A percentile compares a stretch with the other conserved stretches of the same genome.
phyloP scores from a whole-genome alignment of 1,139 yeast genomes.

The Candida sp. region DNA sequence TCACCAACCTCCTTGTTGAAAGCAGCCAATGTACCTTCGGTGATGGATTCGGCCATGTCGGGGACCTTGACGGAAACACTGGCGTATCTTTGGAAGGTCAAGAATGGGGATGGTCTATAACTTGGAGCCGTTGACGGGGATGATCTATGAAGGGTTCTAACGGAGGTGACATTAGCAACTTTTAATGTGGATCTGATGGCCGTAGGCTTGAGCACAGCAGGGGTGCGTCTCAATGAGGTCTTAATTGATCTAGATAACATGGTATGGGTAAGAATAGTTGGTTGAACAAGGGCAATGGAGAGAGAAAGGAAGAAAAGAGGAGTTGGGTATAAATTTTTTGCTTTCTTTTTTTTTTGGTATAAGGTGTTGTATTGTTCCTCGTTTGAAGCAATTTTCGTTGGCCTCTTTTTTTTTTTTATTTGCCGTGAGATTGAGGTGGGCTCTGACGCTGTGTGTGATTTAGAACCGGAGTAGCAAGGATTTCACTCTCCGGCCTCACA shows the following conservation, averaged over 20 bases:
- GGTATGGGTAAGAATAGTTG: not conserved
- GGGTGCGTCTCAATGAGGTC: conserved; percentile 17
- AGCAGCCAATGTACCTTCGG: conserved; percentile 93
- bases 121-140: conserved; percentile 1
- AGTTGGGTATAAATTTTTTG: not conserved
- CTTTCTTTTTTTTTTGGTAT: not conserved
- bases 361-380: not conserved
- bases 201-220: conserved; percentile 9
- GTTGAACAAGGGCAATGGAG: not conserved
- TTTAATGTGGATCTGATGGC: conserved; percentile 11
- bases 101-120: conserved; percentile 6
- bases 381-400: not conserved
- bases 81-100: conserved; percentile 40
- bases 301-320: not conserved
- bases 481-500: too few species aligned
- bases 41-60: conserved; percentile 98
- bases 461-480: too few species aligned
- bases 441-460: too few species aligned
- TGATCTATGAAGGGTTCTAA: conserved; percentile 14
- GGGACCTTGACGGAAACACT: conserved; percentile 83
- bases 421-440: not conserved
- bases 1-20: conserved; percentile 88
- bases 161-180: conserved; percentile 11
- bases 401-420: not conserved
- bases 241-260: conserved; percentile 21